Conservation (phyloP, 2,329 filamentous ascomycete genomes). For the Ophiostoma sp. region DNA sequence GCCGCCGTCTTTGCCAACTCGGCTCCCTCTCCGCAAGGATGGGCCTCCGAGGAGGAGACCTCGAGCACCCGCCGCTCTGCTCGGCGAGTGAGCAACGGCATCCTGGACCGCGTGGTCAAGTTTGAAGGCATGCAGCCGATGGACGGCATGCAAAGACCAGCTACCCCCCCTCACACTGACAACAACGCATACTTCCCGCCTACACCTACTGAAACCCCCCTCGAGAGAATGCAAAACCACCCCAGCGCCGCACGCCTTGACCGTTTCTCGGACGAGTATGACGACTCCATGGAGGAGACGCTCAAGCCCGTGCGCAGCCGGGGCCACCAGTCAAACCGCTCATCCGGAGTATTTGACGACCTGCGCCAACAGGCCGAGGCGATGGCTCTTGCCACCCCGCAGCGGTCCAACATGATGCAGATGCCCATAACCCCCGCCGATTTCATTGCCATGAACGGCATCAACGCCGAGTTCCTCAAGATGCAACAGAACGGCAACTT, state of each 20-base stretch:
- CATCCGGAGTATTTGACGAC: conserved; percentile 52
- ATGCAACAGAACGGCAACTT: conserved; percentile 31
- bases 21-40: conserved; percentile 40
- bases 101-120: conserved; percentile 55
- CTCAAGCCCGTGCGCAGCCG: conserved; percentile 47
- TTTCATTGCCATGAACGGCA: conserved; percentile 45
- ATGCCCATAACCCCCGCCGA: conserved; percentile 50
- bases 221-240: conserved; percentile 42
- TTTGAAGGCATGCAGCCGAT: conserved; percentile 48
- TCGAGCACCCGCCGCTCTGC: conserved; percentile 40
- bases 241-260: conserved; percentile 33
- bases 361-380: conserved; percentile 53
- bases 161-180: conserved; percentile 53
- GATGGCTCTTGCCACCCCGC: conserved; percentile 48
- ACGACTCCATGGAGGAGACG: conserved; percentile 62
- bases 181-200: conserved; percentile 57
- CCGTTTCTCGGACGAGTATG: conserved; percentile 56
- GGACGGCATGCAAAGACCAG: conserved; percentile 46
- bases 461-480: conserved; percentile 36
- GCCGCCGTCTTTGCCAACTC: conserved; percentile 12
- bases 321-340: conserved; percentile 38
- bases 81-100: conserved; percentile 54
- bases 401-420: conserved; percentile 47
- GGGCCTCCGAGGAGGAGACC: conserved; percentile 48
- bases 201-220: conserved; percentile 62